Conservation (phyloP, 2,329 filamentous ascomycete genomes). For the Paracorniculantispora psalliotae region DNA sequence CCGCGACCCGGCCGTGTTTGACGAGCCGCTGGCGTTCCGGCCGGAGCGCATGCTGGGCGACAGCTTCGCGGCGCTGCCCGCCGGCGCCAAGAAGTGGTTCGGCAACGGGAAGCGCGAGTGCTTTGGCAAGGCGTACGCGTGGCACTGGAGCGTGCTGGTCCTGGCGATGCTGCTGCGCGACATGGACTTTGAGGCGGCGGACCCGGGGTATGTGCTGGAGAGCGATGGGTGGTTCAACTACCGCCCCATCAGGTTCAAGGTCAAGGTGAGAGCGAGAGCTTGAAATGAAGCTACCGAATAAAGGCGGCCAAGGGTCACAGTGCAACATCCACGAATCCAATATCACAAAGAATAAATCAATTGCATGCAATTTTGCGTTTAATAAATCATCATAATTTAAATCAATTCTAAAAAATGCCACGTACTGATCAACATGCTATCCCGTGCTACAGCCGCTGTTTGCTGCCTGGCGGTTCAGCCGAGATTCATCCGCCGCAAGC, state of each 20-base stretch:
- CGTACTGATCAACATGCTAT: not conserved
- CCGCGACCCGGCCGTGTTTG: constrained; percentile 44
- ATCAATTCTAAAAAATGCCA: not conserved
- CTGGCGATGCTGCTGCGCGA: constrained; percentile 39
- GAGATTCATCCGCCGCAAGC: constrained; percentile 6
- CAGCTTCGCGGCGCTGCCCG: constrained; percentile 37
- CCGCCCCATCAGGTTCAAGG: constrained; percentile 41
- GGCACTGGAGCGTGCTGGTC: constrained; percentile 39
- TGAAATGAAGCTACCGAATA: not conserved
- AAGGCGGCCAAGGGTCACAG: not conserved
- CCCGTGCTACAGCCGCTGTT: not conserved
- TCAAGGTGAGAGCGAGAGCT: constrained; percentile 36
- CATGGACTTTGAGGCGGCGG: constrained; percentile 41
- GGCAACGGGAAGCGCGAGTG: constrained; percentile 49
- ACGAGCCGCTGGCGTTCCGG: constrained; percentile 39
- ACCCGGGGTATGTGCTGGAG: constrained; percentile 35
- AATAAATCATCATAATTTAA: not conserved
- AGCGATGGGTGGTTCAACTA: constrained; percentile 51
- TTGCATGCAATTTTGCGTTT: not conserved
- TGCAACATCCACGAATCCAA: not conserved
- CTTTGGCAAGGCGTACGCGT: constrained; percentile 47
- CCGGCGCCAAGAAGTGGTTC: constrained; percentile 45
- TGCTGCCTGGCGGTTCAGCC: constrained; percentile 6
- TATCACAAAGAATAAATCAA: not conserved
- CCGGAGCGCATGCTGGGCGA: constrained; percentile 47